Conservation (phyloP, 139 green algal genomes). For the Pseudopediastrum boryanum region DNA sequence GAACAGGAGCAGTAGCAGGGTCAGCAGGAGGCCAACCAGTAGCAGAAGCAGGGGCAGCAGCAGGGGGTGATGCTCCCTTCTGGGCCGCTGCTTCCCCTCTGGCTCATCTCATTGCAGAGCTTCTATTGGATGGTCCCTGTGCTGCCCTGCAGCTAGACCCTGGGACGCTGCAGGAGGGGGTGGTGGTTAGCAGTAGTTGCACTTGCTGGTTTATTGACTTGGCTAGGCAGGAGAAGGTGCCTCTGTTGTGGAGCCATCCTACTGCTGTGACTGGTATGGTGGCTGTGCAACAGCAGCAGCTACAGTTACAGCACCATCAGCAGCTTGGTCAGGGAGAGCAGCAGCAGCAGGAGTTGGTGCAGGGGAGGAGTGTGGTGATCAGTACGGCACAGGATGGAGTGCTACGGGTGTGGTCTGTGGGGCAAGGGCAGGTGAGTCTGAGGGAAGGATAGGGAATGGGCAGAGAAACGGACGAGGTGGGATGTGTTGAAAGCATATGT, state of each 20-base stretch:
- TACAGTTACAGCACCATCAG: neutral
- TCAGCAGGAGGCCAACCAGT: neutral
- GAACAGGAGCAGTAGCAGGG: neutral
- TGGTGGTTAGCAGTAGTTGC: neutral
- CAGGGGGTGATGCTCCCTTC: neutral
- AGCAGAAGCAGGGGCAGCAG: neutral
- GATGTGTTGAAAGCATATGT: neutral
- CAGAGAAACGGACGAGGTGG: neutral
- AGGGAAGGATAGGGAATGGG: neutral
- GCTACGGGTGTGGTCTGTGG: constrained; percentile 40
- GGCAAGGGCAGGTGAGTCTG: neutral
- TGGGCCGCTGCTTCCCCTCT: neutral
- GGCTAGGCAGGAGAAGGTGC: neutral
- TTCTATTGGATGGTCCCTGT: constrained; percentile 7
- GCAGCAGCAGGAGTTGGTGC: neutral
- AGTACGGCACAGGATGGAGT: constrained; percentile 38
- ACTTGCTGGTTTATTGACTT: constrained; percentile 44
- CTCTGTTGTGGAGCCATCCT: constrained; percentile 31
- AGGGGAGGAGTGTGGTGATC: constrained; percentile 20
- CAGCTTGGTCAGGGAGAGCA: neutral
- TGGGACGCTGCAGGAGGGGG: constrained; percentile 1
- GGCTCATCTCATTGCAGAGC: neutral
- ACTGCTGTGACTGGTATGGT: neutral
- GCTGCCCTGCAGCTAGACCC: constrained; percentile 17
- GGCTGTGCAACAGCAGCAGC: neutral